Evolutionary conservation across 306 rosid species (phyloP).

Genomic region (Lablab purpureus): DNA sequence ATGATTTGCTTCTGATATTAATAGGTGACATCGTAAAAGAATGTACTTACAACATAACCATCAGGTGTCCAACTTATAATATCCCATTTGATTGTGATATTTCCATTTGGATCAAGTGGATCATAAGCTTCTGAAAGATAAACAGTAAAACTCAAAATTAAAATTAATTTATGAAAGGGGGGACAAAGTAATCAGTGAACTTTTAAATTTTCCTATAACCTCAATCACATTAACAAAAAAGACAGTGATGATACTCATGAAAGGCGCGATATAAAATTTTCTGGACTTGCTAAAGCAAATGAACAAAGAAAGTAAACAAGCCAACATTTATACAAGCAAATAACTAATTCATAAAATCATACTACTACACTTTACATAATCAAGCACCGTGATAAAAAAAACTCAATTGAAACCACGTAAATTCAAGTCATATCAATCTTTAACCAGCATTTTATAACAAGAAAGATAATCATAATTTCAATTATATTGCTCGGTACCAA

Average conservation of each 20-base stretch:
- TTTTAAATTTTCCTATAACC: neutral
- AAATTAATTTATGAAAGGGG: neutral
- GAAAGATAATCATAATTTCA: conserved; percentile 14
- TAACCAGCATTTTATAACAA: conserved; percentile 1
- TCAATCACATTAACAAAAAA: neutral
- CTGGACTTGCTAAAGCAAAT: conserved; percentile 18
- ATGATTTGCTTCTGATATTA: neutral
- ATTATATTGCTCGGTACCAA: neutral
- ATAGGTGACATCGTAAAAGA: neutral
- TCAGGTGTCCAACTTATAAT: conserved; percentile 74
- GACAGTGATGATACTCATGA: neutral
- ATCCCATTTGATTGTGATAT: conserved; percentile 84
- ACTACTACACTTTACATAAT: conserved; percentile 12
- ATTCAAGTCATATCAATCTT: conserved; percentile 7
- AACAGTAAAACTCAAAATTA: conserved; percentile 9
- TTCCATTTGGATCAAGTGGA: conserved; percentile 85
- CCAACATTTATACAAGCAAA: neutral
- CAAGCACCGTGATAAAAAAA: neutral
- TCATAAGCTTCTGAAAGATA: conserved; percentile 80
- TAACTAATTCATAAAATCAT: neutral
- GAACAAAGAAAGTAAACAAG: conserved; percentile 9
- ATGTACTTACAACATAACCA: conserved; percentile 77
- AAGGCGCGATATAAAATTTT: neutral
- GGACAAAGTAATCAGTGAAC: neutral
- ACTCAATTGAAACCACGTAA: neutral